These are phyloP conservation scores for Butyriboletus loyo DNA, from an alignment of 768 basidiomycete genomes.

Conservation along the genomic window DNA sequence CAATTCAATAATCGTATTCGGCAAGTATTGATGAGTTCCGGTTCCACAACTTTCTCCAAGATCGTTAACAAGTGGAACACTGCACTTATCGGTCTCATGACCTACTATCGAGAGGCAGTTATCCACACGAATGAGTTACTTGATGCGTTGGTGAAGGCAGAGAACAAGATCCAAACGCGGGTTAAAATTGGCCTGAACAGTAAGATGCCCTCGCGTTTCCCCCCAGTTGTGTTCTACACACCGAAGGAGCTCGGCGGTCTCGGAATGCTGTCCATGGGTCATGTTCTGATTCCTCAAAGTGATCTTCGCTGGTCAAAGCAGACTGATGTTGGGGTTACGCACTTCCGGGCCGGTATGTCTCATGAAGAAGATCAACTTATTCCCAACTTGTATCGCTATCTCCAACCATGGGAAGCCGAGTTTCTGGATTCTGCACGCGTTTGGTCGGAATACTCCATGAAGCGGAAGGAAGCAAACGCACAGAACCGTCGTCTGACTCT, in stretches of 20 bases:
- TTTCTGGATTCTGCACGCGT: constrained; percentile 98
- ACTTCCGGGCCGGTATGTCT: constrained; percentile 99
- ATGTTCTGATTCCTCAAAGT: constrained; percentile 96
- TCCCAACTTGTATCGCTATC: constrained; percentile 94
- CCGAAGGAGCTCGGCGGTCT: constrained; percentile 98
- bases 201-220: constrained; percentile 99
- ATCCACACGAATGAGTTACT: constrained; percentile 96
- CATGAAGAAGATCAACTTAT: constrained; percentile 94
- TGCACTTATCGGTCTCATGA: constrained; percentile 93
- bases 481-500: constrained; percentile 95
- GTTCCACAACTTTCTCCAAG: constrained; percentile 98
- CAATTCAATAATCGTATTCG: constrained; percentile 98
- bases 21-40: constrained; percentile 97
- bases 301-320: constrained; percentile 98
- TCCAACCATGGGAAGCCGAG: constrained; percentile 97
- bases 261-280: constrained; percentile 99
- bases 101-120: constrained; percentile 96
- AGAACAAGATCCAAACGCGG: constrained; percentile 99
- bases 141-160: constrained; percentile 94
- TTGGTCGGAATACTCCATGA: constrained; percentile 99
- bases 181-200: constrained; percentile 99
- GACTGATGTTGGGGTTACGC: constrained; percentile 94
- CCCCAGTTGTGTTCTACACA: constrained; percentile 93
- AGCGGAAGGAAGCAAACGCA: constrained; percentile 98
- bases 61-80: constrained; percentile 99